Evolutionary conservation across 164 flowering plant species (phyloP).

Genomic region (Nymphaea thermarum): DNA sequence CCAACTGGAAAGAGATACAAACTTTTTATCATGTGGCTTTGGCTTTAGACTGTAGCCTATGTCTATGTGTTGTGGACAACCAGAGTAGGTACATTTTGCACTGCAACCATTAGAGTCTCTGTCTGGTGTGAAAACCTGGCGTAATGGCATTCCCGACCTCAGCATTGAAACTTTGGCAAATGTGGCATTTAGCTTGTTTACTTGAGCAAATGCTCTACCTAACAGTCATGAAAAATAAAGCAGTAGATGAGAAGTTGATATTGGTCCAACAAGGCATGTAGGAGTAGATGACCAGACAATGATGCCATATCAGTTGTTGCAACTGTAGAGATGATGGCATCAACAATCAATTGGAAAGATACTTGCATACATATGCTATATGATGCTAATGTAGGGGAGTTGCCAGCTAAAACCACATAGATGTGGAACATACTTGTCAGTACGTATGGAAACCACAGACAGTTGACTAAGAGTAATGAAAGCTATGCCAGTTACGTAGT

Average conservation of each 20-base stretch:
- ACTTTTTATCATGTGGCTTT: neutral
- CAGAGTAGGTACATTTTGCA: neutral
- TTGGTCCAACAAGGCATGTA: neutral
- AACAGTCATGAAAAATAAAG: neutral
- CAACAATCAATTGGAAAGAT: too few relatives aligned
- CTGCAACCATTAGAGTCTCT: too few relatives aligned
- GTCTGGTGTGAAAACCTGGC: neutral
- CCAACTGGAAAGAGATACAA: neutral
- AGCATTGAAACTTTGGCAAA: neutral
- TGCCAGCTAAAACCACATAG: too few relatives aligned
- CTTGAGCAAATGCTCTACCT: neutral
- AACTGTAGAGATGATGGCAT: too few relatives aligned
- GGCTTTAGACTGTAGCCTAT: neutral
- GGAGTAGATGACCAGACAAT: neutral
- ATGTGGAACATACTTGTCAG: too few relatives aligned
- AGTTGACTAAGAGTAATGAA: too few relatives aligned
- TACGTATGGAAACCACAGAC: too few relatives aligned
- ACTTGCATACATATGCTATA: too few relatives aligned
- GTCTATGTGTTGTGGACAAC: neutral
- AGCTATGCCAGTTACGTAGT: too few relatives aligned
- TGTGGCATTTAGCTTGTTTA: neutral
- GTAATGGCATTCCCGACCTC: neutral
- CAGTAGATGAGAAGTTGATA: neutral
- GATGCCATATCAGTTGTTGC: neutral
- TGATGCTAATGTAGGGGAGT: too few relatives aligned